Percentiles rank a stretch among this genome's conserved stretches.
Evolutionary conservation across 192 early-diverging fungal genomes (phyloP).

Genomic region (Umbelopsis vinacea): DNA sequence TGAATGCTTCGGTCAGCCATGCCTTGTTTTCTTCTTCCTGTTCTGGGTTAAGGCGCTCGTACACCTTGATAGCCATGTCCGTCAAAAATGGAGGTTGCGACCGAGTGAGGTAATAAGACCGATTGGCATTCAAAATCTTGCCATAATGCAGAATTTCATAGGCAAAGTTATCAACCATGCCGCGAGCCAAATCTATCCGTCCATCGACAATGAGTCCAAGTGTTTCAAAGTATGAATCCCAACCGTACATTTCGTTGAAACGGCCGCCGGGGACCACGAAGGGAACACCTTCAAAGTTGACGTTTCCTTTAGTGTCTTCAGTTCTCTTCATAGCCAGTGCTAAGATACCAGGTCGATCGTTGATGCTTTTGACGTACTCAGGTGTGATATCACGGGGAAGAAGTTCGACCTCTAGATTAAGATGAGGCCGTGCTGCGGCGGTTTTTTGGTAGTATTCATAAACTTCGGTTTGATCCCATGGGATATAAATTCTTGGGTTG

Average conservation of each 20-base stretch:
- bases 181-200: constrained; percentile 82
- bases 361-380: constrained; percentile 89
- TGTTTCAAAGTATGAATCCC: constrained; percentile 95
- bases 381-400: constrained; percentile 88
- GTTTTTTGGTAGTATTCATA: constrained; percentile 81
- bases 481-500: constrained; percentile 89
- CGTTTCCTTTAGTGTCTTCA: constrained; percentile 52
- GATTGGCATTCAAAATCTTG: constrained; percentile 98
- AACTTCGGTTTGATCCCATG: constrained; percentile 75
- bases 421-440: constrained; percentile 62
- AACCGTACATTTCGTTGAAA: constrained; percentile 99
- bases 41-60: constrained; percentile 56
- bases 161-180: constrained; percentile 97
- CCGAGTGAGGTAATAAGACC: constrained; percentile 93
- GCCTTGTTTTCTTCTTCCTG: constrained; percentile 56
- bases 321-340: constrained; percentile 71
- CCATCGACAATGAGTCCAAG: constrained; percentile 88
- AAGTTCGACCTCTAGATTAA: constrained; percentile 77
- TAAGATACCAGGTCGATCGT: constrained; percentile 87
- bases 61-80: constrained; percentile 89
- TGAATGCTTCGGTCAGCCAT: constrained; percentile 73
- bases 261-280: constrained; percentile 97
- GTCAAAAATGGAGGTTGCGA: constrained; percentile 98
- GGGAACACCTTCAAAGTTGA: constrained; percentile 70
- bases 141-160: constrained; percentile 98